Conservation (phyloP, 305 asterid species). For the Ajuga reptans region DNA sequence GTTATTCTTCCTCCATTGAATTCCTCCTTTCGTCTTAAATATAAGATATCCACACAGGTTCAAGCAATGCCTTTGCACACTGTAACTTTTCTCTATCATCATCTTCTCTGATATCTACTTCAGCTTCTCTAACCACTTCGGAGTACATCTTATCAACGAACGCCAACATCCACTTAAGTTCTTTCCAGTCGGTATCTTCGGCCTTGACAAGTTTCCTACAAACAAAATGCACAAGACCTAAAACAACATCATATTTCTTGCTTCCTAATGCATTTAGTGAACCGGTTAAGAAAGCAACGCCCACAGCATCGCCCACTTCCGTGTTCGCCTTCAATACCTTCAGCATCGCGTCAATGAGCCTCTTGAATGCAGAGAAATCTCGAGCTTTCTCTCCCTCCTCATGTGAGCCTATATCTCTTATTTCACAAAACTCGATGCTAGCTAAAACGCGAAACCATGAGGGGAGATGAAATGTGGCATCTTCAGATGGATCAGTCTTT, state of each 20-base stretch:
- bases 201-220: conserved; percentile 45
- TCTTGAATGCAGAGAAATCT: conserved; percentile 48
- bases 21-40: conserved; percentile 28
- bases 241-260: conserved; percentile 38
- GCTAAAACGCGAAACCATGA: conserved; percentile 60
- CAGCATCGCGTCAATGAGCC: conserved; percentile 38
- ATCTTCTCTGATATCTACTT: conserved; percentile 24
- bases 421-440: conserved; percentile 49
- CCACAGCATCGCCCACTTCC: conserved; percentile 58
- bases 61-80: conserved; percentile 49
- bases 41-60: conserved; percentile 50
- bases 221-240: conserved; percentile 63
- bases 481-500: conserved; percentile 30
- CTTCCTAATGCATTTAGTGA: conserved; percentile 39
- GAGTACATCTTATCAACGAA: conserved; percentile 39
- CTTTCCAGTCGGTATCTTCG: conserved; percentile 42
- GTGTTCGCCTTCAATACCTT: conserved; percentile 40
- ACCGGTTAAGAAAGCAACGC: conserved; percentile 42
- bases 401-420: conserved; percentile 30
- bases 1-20: conserved; percentile 35
- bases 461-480: conserved; percentile 29
- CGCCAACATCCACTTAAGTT: conserved; percentile 43
- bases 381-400: conserved; percentile 34
- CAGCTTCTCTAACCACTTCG: conserved; percentile 36
- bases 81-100: conserved; percentile 33